Evolutionary conservation across 2,329 filamentous ascomycete species (phyloP), one percentile per base, ranked within the genome.

Genomic region (Curvularia verruculosa): DNA sequence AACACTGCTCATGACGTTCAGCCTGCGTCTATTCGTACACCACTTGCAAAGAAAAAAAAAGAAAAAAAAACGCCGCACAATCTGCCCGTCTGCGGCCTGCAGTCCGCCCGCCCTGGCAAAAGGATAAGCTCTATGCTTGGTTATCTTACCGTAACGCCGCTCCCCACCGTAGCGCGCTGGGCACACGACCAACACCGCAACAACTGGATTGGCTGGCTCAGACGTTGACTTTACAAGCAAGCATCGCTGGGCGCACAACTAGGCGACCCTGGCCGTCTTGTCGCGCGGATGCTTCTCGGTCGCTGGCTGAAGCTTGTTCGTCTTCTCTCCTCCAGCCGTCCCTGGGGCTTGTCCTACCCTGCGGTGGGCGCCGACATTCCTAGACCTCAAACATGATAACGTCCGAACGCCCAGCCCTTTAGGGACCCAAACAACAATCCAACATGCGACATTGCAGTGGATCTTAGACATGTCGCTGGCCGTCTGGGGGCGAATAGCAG

Each of bases 331-430:
- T 19, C 24, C 34, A n/a, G 31, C 13, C 31, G 10, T 34, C 3
- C 10, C 15, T 12, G 13, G 13, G 13, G n/a, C 26, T 18, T 40
- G 24, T 19, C 23, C 13, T 10, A 23, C 5, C 40, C 12, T 26
- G 40, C 23, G 23, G 40, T 43, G 40, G 40, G 40, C 40, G 40
- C 40, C 40, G 21, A 26, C 24, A 23, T 43, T 43, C 23, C 21
- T 43, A 23, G 37, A 7, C 18, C 39, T 41, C 21, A 24, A 6
- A 21, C 5, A 8, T n/a, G 34, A 36, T 36, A 36, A 36, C 19
- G 44, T 41, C 54, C 54, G 39, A 26, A 26, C 26, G 50, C 24
- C 45, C 50, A 57, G 45, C 39, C 44, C 31, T 48, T 49, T 24
- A 45, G 49, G 39, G 39, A 37, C 24, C 28, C 39, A 54, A 28